Evolutionary conservation across 164 flowering plant species (phyloP).

Genomic region (Berberis vulgaris): DNA sequence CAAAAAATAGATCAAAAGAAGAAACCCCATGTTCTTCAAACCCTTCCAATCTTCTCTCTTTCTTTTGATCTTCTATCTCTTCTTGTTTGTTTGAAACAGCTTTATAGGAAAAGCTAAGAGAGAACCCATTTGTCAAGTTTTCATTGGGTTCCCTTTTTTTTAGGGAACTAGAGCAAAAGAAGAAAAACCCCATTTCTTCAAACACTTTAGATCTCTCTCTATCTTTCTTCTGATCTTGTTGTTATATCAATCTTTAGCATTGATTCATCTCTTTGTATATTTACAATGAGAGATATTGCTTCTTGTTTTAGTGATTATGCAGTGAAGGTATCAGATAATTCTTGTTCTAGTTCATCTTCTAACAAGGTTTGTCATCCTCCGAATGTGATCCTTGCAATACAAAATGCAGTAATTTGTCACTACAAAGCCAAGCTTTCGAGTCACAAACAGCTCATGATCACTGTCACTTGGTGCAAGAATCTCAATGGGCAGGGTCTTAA

Average conservation of each 20-base stretch:
- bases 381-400: constrained; percentile 39
- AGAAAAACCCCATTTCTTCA: neutral
- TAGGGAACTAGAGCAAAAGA: neutral
- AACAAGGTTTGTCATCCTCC: constrained; percentile 25
- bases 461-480: constrained; percentile 62
- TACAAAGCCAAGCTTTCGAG: constrained; percentile 48
- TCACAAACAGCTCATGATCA: constrained; percentile 35
- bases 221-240: neutral
- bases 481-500: constrained; percentile 40
- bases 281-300: constrained; percentile 57
- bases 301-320: constrained; percentile 75
- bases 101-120: too few species aligned
- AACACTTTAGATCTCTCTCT: constrained; percentile 3
- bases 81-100: too few species aligned
- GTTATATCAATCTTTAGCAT: neutral
- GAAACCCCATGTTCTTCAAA: neutral
- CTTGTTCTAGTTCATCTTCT: constrained; percentile 40
- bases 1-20: neutral
- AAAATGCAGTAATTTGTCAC: constrained; percentile 45
- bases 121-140: too few species aligned
- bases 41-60: constrained; percentile 1
- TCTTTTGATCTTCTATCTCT: neutral
- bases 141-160: neutral
- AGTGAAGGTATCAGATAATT: constrained; percentile 52
- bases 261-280: neutral